A percentile compares a stretch with the other conserved stretches of the same genome.
Conservation (phyloP, 345 rosid genomes). For the Ailanthus altissimus region DNA sequence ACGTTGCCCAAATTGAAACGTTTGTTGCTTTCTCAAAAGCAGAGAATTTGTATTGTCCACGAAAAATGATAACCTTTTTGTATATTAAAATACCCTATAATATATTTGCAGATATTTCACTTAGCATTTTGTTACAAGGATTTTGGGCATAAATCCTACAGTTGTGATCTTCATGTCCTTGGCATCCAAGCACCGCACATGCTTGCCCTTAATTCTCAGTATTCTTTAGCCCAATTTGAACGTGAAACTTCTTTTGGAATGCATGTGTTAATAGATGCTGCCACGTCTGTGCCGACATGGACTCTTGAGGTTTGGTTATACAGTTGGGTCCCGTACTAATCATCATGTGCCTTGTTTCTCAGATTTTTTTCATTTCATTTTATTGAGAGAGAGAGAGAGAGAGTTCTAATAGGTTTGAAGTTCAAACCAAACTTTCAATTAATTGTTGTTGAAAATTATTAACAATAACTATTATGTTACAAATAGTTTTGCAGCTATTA, state of each 20-base stretch:
- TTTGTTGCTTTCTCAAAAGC: conserved; percentile 17
- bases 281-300: conserved; percentile 53
- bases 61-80: conserved; percentile 12
- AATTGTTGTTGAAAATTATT: conserved; percentile 21
- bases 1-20: conserved; percentile 22
- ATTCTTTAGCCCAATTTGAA: background rate
- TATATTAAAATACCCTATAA: background rate
- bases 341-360: conserved; percentile 37
- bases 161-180: conserved; percentile 28
- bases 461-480: background rate
- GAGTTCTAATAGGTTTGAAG: background rate
- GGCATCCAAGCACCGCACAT: conserved; percentile 35
- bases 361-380: background rate
- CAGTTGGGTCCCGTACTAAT: conserved; percentile 31
- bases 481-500: background rate
- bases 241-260: background rate
- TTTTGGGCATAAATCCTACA: conserved; percentile 19
- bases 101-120: conserved; percentile 5
- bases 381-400: background rate
- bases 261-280: conserved; percentile 44
- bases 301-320: conserved; percentile 25
- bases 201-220: conserved; percentile 21
- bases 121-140: conserved; percentile 15
- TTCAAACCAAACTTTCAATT: conserved; percentile 22
- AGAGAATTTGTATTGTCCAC: conserved; percentile 17